Evolutionary conservation across 225 moss, liverwort and hornwort genomes (phyloP).

Genomic region (Asterella californica): DNA sequence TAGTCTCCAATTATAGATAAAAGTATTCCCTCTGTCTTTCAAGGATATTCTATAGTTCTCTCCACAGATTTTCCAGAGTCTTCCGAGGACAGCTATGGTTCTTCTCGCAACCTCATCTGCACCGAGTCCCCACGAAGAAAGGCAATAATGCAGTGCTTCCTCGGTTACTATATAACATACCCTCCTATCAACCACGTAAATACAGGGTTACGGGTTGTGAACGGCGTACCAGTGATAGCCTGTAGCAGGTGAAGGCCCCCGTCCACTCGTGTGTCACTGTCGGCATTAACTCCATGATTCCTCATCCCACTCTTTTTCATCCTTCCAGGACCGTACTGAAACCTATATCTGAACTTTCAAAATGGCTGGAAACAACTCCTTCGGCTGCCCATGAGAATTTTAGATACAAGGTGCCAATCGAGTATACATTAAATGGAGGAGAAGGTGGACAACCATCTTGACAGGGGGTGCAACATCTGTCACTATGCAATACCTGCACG

Average conservation of each 20-base stretch:
- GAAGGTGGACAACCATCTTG: conserved; percentile 43
- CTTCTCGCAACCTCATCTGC: neutral
- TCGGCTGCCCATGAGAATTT: conserved; percentile 26
- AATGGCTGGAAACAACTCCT: conserved; percentile 33
- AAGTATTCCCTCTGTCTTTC: neutral
- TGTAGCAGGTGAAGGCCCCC: neutral
- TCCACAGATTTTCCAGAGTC: neutral
- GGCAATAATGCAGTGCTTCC: neutral
- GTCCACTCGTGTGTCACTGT: conserved; percentile 6
- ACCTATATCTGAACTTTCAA: conserved; percentile 25
- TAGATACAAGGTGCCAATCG: conserved; percentile 34
- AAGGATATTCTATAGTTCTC: neutral
- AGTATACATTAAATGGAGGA: conserved; percentile 43
- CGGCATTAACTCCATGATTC: conserved; percentile 25
- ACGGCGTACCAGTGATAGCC: conserved; percentile 29
- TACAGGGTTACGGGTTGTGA: neutral
- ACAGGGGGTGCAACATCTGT: conserved; percentile 36
- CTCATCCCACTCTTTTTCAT: conserved; percentile 25
- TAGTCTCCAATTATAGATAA: neutral
- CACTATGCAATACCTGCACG: conserved; percentile 20
- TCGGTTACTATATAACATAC: neutral
- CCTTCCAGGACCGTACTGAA: conserved; percentile 18
- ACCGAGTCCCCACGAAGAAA: neutral
- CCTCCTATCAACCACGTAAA: neutral
- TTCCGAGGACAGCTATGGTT: neutral